Base-by-base conservation (phyloP, 805 yeast genomes). In the Grigorovia jiainica region DNA sequence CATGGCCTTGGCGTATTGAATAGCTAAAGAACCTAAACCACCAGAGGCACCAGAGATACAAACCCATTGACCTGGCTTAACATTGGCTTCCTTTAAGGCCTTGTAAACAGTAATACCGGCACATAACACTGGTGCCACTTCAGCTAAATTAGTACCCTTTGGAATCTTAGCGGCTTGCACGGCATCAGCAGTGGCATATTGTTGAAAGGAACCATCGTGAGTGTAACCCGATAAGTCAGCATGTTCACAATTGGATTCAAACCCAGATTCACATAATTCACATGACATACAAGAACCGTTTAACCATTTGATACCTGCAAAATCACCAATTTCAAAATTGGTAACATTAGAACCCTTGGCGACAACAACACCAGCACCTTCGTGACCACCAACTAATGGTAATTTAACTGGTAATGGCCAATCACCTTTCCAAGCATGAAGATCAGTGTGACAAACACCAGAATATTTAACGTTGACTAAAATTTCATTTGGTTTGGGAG, bases 101-200 rank as follows among this genome's bases (percentile, higher is more conserved):
- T 74, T 75, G 67, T 76, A 76, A 24, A 73, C 80, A 35, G 81
- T 76, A 55, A 76, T 69, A 55, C 81, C 81, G 10, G 79, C 81
- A 65, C 81, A 76, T 49, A 76, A 63, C 43, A 76, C 68, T 27
- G 81, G 81, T 10, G 94, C 78, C 43, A 78, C 75, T 45, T 68
- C 69, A 30, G 89, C 87, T 53, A 84, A 72, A 57, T 86, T 87
- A 23, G 82, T 68, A 39, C 78, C 82, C 54, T 72, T 57, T 38
- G 92, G 87, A 51, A 85, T 75, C 47, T 71, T 67, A n/a, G 94
- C 92, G 25, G 92, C 94, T 59, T 84, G 92, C 39, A 81, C 71
- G 20, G 90, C 87, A 63, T 84, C 87, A 29, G 89, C 94, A 34
- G 89, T 78, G 30, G 89, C 90, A 60, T 82, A 85, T 66, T 85